Percentiles rank a stretch among this genome's conserved stretches.
These are phyloP conservation scores for Nadsonia commutata DNA, from an alignment of 1,139 yeast genomes.

Conservation along the genomic window DNA sequence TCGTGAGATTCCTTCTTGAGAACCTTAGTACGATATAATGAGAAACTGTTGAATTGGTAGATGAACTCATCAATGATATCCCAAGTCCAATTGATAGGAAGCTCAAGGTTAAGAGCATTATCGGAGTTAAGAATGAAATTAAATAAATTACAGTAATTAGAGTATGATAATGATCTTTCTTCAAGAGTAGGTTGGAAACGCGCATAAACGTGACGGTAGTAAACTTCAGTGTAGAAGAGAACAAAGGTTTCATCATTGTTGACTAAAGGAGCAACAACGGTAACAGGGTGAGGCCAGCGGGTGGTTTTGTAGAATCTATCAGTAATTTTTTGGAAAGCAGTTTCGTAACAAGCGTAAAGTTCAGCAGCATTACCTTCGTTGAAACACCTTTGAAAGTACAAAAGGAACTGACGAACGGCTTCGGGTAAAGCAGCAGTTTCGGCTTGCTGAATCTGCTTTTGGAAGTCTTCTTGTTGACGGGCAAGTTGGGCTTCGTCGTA, in stretches of 20 bases:
- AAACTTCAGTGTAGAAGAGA: conserved; percentile 32
- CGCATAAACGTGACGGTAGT: conserved; percentile 35
- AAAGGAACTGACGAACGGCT: conserved; percentile 29
- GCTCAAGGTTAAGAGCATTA: conserved; percentile 30
- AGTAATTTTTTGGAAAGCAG: conserved; percentile 30
- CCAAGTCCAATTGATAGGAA: conserved; percentile 37
- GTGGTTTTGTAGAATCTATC: conserved; percentile 30
- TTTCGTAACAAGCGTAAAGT: conserved; percentile 31
- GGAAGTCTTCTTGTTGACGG: conserved; percentile 21
- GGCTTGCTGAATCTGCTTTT: conserved; percentile 15
- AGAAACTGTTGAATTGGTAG: conserved; percentile 33
- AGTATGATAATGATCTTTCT: conserved; percentile 32
- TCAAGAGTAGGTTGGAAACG: conserved; percentile 29
- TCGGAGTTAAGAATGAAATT: conserved; percentile 30
- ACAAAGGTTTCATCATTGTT: conserved; percentile 30
- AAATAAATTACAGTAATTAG: conserved; percentile 35
- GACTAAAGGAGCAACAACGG: conserved; percentile 29
- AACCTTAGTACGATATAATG: conserved; percentile 28
- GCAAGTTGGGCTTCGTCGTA: conserved; percentile 22
- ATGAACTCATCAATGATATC: conserved; percentile 37
- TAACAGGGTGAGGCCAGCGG: conserved; percentile 33
- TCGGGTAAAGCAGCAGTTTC: conserved; percentile 26
- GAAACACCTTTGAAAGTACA: conserved; percentile 29
- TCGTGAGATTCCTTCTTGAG: conserved; percentile 20
- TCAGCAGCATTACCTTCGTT: conserved; percentile 30